Evolutionary conservation across 108 stramenopile genomes (phyloP), one percentile per base, ranked within the genome.

Genomic region (Halocafeteria seosinensis): DNA sequence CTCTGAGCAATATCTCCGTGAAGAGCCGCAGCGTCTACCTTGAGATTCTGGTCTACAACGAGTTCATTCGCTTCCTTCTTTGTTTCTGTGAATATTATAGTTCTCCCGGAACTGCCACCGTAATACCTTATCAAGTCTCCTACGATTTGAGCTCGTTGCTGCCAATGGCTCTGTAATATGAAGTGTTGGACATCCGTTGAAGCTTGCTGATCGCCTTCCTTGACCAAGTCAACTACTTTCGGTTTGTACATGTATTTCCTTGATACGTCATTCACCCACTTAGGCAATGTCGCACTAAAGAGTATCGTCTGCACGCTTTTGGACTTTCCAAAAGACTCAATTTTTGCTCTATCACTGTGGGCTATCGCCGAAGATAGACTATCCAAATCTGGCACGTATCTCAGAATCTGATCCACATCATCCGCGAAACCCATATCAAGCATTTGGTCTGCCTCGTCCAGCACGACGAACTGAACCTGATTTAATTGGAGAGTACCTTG

Each of bases 401-500:
- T 77, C 35, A 98, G 78, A 68, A 98, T 87, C 38, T 79, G 73
- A 75, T 95, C 90, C 25, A 99, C 90, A 62, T 94, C 94, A 50
- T 96, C 92, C 34, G 92, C 89, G 75, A 99, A 99, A 50, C 98
- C 98, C 94, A 99, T 95, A 76, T 91, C 90, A 34, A 99, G 79
- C 98, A 99, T 99, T 77, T 92, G 90, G 76, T 99, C 96, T 0
- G 94, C 98, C 77, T 99, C 98, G 66, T 99, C 98, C 21, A 99
- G 83, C 31, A 99, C 89, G 28, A 77, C 75, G 73, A 86, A 76
- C 47, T 86, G 73, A 52, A 87, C 83, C 64, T 85, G 76, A 63
- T 65, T 61, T 37, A 98, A 77, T 62, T 85, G 66, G 6, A 98
- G 78, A 57, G 83, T 92, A 34, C 96, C 92, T 38, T 92, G 82